phyloP scores from a whole-genome alignment of 371 early-diverging fungal genomes.

The Mucor irregularis region DNA sequence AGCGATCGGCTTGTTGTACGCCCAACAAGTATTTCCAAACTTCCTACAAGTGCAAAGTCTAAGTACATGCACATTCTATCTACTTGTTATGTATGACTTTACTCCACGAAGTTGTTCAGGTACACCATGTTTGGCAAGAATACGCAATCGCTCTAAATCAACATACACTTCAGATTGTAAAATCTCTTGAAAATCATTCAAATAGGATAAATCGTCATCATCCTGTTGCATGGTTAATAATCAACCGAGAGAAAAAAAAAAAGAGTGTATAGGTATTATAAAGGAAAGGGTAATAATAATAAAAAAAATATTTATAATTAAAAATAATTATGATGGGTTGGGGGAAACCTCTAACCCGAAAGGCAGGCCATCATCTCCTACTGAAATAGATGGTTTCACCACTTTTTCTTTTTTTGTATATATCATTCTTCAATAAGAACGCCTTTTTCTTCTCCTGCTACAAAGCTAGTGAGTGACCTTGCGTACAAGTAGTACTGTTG shows the following conservation, averaged over 20 bases:
- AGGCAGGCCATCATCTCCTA: too few relatives aligned
- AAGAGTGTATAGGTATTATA: neutral
- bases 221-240: slow-evolving; percentile 4
- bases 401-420: too few relatives aligned
- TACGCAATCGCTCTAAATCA: slow-evolving; percentile 82
- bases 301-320: neutral
- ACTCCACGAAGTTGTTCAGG: slow-evolving; percentile 84
- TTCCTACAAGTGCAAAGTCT: slow-evolving; percentile 51
- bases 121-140: slow-evolving; percentile 84
- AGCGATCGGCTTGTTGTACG: slow-evolving; percentile 83
- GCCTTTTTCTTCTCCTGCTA: too few relatives aligned
- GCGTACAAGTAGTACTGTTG: too few relatives aligned
- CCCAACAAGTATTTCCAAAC: slow-evolving; percentile 92
- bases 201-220: slow-evolving; percentile 50
- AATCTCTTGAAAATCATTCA: slow-evolving; percentile 80
- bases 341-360: too few relatives aligned
- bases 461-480: too few relatives aligned
- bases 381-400: too few relatives aligned
- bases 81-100: slow-evolving; percentile 24
- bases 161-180: slow-evolving; percentile 87
- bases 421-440: too few relatives aligned
- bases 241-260: neutral
- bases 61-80: neutral
- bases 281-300: neutral
- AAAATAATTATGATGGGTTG: too few relatives aligned